These are phyloP conservation scores for Pichia sp. DNA, from an alignment of 1,139 yeast species.

Conservation along the genomic window DNA sequence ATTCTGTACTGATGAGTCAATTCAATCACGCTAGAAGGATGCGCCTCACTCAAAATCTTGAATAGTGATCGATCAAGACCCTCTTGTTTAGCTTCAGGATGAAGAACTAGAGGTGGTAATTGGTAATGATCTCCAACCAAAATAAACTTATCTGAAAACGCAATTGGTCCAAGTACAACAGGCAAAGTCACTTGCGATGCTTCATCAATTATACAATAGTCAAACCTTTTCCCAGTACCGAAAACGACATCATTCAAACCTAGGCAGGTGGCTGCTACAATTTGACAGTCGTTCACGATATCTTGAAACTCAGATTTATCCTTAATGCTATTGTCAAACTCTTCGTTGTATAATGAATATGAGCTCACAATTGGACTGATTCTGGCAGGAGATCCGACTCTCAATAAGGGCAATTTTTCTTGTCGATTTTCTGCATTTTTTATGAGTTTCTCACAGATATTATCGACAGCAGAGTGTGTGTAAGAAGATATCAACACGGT, in stretches of 20 bases:
- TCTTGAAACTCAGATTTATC: constrained; percentile 42
- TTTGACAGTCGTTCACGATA: constrained; percentile 53
- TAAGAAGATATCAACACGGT: constrained; percentile 77
- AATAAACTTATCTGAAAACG: constrained; percentile 72
- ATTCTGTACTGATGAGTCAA: constrained; percentile 84
- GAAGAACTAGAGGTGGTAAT: constrained; percentile 76
- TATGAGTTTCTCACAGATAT: constrained; percentile 69
- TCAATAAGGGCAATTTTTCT: constrained; percentile 43
- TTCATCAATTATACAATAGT: constrained; percentile 92
- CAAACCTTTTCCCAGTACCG: constrained; percentile 57
- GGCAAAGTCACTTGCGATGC: constrained; percentile 96
- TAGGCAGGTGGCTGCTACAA: constrained; percentile 87
- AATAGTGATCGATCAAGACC: constrained; percentile 82
- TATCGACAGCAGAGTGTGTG: constrained; percentile 96
- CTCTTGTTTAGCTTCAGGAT: constrained; percentile 48
- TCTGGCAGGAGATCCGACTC: constrained; percentile 54
- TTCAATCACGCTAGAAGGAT: constrained; percentile 70
- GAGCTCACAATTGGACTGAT: constrained; percentile 61
- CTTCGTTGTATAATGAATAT: constrained; percentile 45
- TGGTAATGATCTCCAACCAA: constrained; percentile 95
- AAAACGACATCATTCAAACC: constrained; percentile 67
- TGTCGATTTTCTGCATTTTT: constrained; percentile 39
- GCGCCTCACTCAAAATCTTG: constrained; percentile 61
- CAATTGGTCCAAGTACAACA: constrained; percentile 78
- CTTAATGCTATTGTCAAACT: constrained; percentile 36